Conservation (phyloP, 345 rosid species). For the Gossypium anomalum region DNA sequence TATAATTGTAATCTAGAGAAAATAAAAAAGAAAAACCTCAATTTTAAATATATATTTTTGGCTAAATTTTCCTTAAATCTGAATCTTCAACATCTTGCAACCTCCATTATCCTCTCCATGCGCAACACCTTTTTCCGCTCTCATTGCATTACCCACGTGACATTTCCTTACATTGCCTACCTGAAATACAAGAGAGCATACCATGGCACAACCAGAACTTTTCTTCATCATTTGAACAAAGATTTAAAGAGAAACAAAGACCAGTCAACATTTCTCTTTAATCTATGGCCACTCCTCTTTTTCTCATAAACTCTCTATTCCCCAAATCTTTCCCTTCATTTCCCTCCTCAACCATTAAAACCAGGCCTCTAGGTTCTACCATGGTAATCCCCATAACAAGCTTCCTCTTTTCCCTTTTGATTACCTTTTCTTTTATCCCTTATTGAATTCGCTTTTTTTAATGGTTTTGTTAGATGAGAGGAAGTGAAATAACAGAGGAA, state of each 20-base stretch:
- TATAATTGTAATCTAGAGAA: too few species aligned
- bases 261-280: background rate
- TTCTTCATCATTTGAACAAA: background rate
- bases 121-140: too few species aligned
- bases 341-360: conserved; percentile 24
- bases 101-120: too few species aligned
- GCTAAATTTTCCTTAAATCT: too few species aligned
- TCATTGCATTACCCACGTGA: too few species aligned
- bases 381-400: conserved; percentile 22
- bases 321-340: background rate
- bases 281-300: conserved; percentile 42
- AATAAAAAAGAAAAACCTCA: too few species aligned
- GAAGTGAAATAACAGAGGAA: conserved; percentile 41
- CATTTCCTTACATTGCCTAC: too few species aligned
- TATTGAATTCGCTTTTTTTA: background rate
- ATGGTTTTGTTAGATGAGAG: conserved; percentile 46
- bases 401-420: background rate
- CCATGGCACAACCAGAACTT: background rate
- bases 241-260: background rate
- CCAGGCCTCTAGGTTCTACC: conserved; percentile 18
- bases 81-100: too few species aligned
- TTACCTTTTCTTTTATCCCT: background rate
- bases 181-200: too few species aligned
- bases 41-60: too few species aligned
- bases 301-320: conserved; percentile 29